These are phyloP conservation scores for Arthrinium puccinioides DNA, from an alignment of 2,329 filamentous ascomycete genomes.

Conservation along the genomic window DNA sequence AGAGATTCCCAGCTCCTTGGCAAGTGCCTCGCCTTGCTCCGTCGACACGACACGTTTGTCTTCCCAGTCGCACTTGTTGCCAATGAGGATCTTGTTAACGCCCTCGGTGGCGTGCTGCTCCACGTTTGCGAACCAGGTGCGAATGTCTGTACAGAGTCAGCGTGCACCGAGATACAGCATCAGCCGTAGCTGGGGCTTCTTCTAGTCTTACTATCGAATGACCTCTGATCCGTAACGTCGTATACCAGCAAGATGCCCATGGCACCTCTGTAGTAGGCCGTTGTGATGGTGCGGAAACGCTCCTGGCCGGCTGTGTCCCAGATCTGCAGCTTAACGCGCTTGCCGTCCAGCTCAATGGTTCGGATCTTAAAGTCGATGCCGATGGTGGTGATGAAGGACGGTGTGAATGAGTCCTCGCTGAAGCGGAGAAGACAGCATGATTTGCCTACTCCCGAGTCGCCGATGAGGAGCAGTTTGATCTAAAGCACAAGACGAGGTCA, in stretches of 20 bases:
- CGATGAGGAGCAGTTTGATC: conserved; percentile 96
- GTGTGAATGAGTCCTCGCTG: conserved; percentile 95
- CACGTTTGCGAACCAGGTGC: conserved; percentile 98
- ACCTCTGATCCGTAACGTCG: conserved; percentile 94
- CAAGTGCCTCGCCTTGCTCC: conserved; percentile 86
- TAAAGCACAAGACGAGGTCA: too few relatives aligned
- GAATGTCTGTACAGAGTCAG: conserved; percentile 74
- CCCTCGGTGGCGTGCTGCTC: conserved; percentile 97
- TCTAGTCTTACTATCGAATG: conserved; percentile 70
- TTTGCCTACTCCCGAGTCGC: conserved; percentile 94
- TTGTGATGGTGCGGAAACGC: conserved; percentile 97
- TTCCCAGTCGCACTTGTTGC: conserved; percentile 99
- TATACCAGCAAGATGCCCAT: conserved; percentile 98
- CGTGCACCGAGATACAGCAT: too few relatives aligned
- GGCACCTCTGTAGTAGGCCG: conserved; percentile 94
- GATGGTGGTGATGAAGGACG: conserved; percentile 97
- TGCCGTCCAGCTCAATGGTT: conserved; percentile 97
- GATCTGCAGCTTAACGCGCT: conserved; percentile 98
- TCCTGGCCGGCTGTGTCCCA: conserved; percentile 99
- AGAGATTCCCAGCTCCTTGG: conserved; percentile 91
- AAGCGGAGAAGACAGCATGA: conserved; percentile 95
- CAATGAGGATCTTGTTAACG: conserved; percentile 99
- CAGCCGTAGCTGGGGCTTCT: too few relatives aligned
- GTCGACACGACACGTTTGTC: conserved; percentile 94
- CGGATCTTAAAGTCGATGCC: conserved; percentile 99